Evolutionary conservation across 352 stramenopile genomes (phyloP).

Genomic region (Globisporangium middletonii): DNA sequence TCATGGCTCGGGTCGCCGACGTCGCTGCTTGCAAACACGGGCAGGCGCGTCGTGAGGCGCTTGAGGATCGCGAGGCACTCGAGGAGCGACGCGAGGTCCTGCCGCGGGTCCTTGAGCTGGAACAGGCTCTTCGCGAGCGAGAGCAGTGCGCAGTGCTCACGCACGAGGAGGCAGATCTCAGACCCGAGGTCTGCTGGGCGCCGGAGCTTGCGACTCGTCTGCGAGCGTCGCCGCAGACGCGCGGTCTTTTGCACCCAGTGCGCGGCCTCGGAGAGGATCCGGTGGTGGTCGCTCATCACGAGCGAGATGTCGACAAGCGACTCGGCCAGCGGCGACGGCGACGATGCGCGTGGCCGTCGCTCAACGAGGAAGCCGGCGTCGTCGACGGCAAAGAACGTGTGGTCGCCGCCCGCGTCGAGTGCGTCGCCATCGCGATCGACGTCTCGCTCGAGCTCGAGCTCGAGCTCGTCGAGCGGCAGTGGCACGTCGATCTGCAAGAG

Average conservation of each 20-base stretch:
- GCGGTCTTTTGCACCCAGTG: slow-evolving; percentile 39
- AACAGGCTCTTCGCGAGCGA: slow-evolving; percentile 44
- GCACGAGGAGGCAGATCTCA: slow-evolving; percentile 46
- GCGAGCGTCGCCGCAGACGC: slow-evolving; percentile 7
- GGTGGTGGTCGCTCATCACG: slow-evolving; percentile 71
- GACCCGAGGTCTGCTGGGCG: slow-evolving; percentile 23
- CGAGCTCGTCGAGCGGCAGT: slow-evolving; percentile 12
- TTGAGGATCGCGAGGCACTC: slow-evolving; percentile 50
- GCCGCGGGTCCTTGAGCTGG: slow-evolving; percentile 38
- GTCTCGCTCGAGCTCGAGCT: slow-evolving; percentile 6
- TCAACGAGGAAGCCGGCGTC: no score
- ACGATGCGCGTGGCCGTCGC: no score
- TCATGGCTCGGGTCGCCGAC: slow-evolving; percentile 5
- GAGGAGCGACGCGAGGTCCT: slow-evolving; percentile 43
- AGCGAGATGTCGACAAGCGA: slow-evolving; percentile 69
- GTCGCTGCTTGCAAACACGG: slow-evolving; percentile 20
- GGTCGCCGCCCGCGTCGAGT: not conserved
- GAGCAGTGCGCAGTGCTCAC: slow-evolving; percentile 48
- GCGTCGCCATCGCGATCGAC: slow-evolving; percentile 1
- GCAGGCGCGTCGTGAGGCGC: slow-evolving; percentile 21
- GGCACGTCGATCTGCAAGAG: slow-evolving; percentile 1
- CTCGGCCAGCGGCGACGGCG: slow-evolving; percentile 28
- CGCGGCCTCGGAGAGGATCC: slow-evolving; percentile 43
- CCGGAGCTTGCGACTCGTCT: not conserved
- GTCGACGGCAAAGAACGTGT: not conserved